phyloP scores from a whole-genome alignment of 305 asterid genomes.

The Rubia balearica region DNA sequence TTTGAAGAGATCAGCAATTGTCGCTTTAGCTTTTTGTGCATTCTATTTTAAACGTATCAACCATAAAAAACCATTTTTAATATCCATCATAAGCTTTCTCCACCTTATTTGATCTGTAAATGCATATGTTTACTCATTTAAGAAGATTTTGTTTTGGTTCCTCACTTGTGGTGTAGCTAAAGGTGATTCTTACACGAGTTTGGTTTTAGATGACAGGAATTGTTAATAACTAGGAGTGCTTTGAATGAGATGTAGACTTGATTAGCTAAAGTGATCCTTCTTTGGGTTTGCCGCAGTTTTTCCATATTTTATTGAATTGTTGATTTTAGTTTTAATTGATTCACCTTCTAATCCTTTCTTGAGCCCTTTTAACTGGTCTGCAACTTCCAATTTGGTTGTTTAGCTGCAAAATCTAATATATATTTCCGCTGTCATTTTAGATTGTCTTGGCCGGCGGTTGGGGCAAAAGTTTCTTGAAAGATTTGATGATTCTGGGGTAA shows the following conservation, averaged over 20 bases:
- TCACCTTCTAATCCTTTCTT: neutral
- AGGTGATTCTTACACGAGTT: neutral
- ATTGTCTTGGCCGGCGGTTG: constrained; percentile 92
- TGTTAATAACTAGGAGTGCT: neutral
- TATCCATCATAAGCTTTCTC: neutral
- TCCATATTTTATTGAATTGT: neutral
- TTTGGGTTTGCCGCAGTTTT: neutral
- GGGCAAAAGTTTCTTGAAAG: constrained; percentile 94
- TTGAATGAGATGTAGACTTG: neutral
- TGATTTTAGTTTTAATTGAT: neutral
- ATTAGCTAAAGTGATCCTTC: neutral
- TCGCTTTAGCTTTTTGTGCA: too few relatives aligned
- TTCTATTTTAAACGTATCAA: neutral
- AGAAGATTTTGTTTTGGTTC: neutral
- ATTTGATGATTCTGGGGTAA: constrained; percentile 89
- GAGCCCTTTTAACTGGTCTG: neutral
- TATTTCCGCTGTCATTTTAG: constrained; percentile 34
- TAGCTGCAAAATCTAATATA: neutral
- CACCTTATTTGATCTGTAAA: neutral
- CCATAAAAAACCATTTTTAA: neutral
- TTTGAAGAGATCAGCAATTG: too few relatives aligned
- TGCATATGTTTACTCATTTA: neutral
- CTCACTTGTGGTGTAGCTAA: neutral
- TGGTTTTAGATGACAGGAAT: neutral
- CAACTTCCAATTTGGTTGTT: constrained; percentile 5